Base-by-base conservation (phyloP, 2,329 filamentous ascomycete genomes). In the Cytospora piceicola region DNA sequence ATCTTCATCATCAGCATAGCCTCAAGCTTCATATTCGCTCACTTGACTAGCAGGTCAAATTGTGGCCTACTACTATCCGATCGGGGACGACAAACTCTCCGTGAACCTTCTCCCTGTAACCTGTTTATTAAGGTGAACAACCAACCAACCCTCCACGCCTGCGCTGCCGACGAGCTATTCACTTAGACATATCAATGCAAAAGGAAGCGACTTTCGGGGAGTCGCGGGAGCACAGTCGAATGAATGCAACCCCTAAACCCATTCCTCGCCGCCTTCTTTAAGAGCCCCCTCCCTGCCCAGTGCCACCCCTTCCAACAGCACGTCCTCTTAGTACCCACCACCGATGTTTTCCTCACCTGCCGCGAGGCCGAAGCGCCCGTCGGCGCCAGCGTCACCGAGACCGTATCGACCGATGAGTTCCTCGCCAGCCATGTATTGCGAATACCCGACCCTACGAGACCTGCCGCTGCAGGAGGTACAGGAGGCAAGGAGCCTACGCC, bases 241-340 rank as follows among this genome's bases (percentile, higher is more conserved):
- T 76, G 90, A 88, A 97, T 97, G 94, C 94, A 94, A 90, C 93
- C 95, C 83, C 86, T 98, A 89, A 99, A 99, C 82, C 95, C 95
- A 78, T 98, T 97, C 82, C 86, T 99, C 79, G 90, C 92, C 84
- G 93, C 94, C 85, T 98, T 99, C 88, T 97, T 97, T 86, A 93
- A 93, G 83, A 98, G 93, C 87, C 89, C 92, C 78, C 86, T 97
- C 76, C 90, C 91, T 72, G 84, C 90, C 74, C 94, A 98, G 88
- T 98, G 95, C 84, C 88, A 90, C 69, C 94, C 95, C 63, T 86
- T 93, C 70, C 91, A 95, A 78, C 92, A 96, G 78, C 92, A 98
- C 83, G 88, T 99, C 73, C 87, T 99, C 64, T 90, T 99, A 60
- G 94, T 98, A 46, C 95, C 95, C 56, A 91, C 91, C 62, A 97